Evolutionary conservation across 1,139 yeast species (phyloP).

Genomic region (Debaryomyces coudertii): DNA sequence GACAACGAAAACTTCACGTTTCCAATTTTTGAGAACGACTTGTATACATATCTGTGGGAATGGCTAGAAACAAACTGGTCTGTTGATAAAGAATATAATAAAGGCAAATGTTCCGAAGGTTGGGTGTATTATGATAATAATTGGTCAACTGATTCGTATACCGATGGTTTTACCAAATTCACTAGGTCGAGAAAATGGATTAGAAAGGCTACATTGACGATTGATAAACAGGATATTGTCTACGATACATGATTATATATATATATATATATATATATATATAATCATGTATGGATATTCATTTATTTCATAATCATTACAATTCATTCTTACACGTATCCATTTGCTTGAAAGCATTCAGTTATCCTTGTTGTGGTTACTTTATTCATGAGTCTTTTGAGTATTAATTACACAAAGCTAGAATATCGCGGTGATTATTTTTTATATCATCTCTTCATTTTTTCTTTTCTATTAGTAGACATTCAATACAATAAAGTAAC

Average conservation of each 20-base stretch:
- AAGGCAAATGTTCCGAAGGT: slow-evolving; percentile 42
- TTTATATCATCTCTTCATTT: slow-evolving; percentile 3
- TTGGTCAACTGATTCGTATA: slow-evolving; percentile 47
- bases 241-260: slow-evolving; percentile 19
- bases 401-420: slow-evolving; percentile 5
- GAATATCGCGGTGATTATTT: neutral
- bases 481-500: neutral
- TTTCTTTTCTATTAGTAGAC: neutral
- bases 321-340: neutral
- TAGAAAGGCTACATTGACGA: slow-evolving; percentile 49
- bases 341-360: too few species aligned
- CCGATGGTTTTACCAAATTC: slow-evolving; percentile 53
- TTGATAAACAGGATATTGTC: slow-evolving; percentile 37
- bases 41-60: slow-evolving; percentile 51
- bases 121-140: slow-evolving; percentile 58
- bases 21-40: slow-evolving; percentile 49
- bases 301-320: neutral
- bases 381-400: neutral
- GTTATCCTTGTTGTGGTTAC: too few species aligned
- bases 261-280: slow-evolving; percentile 1
- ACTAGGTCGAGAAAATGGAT: slow-evolving; percentile 57
- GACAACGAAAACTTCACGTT: slow-evolving; percentile 40
- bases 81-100: slow-evolving; percentile 44
- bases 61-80: slow-evolving; percentile 60
- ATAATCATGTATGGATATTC: neutral